phyloP scores from a whole-genome alignment of 768 basidiomycete species.

The Podaxis rugospora region DNA sequence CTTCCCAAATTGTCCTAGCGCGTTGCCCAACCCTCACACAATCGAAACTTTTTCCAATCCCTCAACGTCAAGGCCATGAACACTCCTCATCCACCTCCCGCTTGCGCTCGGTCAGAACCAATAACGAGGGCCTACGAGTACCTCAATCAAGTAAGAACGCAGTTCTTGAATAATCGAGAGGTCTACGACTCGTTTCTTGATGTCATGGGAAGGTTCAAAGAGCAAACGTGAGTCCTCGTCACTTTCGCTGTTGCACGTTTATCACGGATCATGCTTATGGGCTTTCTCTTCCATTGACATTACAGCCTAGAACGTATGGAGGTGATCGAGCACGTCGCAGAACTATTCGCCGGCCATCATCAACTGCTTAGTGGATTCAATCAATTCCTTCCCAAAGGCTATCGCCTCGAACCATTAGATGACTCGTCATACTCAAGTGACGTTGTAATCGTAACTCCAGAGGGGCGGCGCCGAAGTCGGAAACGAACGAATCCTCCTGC shows the following conservation, averaged over 20 bases:
- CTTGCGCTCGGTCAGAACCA: not conserved
- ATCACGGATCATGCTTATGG: not conserved
- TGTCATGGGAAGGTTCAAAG: conserved; percentile 10
- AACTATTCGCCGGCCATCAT: conserved; percentile 10
- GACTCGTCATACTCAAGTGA: conserved; percentile 4
- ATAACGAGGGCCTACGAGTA: conserved; percentile 9
- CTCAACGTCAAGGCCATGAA: conserved; percentile 3
- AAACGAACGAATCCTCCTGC: not conserved
- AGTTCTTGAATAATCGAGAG: conserved; percentile 9
- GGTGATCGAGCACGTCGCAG: conserved; percentile 10
- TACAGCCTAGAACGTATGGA: conserved; percentile 9
- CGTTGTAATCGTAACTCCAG: conserved; percentile 8
- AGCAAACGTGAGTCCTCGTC: conserved; percentile 2
- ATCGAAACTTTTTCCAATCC: conserved; percentile 2
- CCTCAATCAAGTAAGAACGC: conserved; percentile 8
- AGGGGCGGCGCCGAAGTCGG: conserved; percentile 1
- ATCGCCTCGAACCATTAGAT: conserved; percentile 11
- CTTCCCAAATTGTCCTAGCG: conserved; percentile 4
- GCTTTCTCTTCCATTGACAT: not conserved
- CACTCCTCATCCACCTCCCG: not conserved
- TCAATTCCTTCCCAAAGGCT: conserved; percentile 11
- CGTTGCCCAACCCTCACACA: not conserved
- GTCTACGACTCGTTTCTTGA: conserved; percentile 10
- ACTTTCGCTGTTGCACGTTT: not conserved
- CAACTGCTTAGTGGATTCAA: conserved; percentile 11